Base-by-base conservation (phyloP, 768 basidiomycete species). In the Epithele typhae region DNA sequence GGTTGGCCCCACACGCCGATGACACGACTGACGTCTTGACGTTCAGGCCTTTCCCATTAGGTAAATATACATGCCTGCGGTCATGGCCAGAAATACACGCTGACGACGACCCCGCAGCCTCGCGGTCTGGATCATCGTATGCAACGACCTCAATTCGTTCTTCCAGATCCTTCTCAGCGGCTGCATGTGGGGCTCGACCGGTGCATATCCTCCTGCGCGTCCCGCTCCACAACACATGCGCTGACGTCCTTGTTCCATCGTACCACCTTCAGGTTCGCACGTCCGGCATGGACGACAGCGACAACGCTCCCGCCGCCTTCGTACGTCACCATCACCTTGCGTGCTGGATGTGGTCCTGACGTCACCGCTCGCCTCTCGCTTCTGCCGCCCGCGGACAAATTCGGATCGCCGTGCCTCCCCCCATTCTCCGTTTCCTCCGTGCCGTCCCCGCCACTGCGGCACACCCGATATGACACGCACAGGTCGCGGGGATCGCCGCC, bases 131-230 rank as follows among this genome's bases (percentile, higher is more conserved):
- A 91, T 92, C 32, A 87, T 87, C 54, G 69, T 81, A 27, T 61
- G 85, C 42, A 82, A 80, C 54, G 84, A 86, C 55, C 77, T 82
- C 32, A 92, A 92, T 64, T 89, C 87, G 0, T 62, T 88, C 48
- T 92, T 92, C 62, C 91, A 84, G 77, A 71, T 77, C 38, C 73
- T 84, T 17, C 67, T 90, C 6, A 87, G 87, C 56, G 83, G 77
- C 9, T 79, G 75, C 37, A 90, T 91, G 87, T 92, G 89, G 90
- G 75, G 81, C 57, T 91, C 58, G 78, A 89, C 56, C 71, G 84
- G 75, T 81, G 54, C 34, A 61, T 54, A 19, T 25, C 17, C n/a
- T 24, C 11, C 3, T 7, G 15, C 22, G 18, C 30, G 4, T 11
- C 4, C 5, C 18, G 24, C 21, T 9, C 39, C 12, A 45, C 46